Percentiles rank a stretch among this genome's conserved stretches.
Evolutionary conservation across 306 rosid genomes (phyloP).

Genomic region (Hippophae rhamnoides): DNA sequence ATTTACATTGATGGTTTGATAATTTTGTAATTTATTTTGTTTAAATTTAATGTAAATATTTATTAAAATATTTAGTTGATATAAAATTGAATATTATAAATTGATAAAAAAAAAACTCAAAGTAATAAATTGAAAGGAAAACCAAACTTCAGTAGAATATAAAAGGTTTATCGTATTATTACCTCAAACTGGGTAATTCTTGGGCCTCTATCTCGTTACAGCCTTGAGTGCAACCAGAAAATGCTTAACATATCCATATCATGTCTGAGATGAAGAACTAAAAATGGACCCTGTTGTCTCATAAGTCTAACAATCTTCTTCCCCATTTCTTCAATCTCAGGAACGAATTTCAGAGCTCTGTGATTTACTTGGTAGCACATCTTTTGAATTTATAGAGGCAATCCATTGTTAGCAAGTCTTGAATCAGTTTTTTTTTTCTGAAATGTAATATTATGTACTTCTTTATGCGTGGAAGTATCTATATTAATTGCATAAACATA

Average conservation of each 20-base stretch:
- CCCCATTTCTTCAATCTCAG: constrained; percentile 66
- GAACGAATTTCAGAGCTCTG: constrained; percentile 61
- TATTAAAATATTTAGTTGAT: no score
- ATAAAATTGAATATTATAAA: no score
- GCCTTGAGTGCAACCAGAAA: constrained; percentile 87
- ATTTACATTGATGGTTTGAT: no score
- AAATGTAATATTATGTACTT: constrained; percentile 68
- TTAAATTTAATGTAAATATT: no score
- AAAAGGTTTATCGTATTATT: neutral
- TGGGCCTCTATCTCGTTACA: constrained; percentile 61
- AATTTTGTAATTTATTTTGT: no score
- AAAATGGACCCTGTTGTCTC: constrained; percentile 61
- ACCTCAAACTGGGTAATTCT: constrained; percentile 85
- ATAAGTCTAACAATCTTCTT: constrained; percentile 61
- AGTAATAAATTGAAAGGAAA: neutral
- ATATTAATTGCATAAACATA: neutral
- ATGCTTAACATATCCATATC: constrained; percentile 92
- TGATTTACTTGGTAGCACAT: constrained; percentile 77
- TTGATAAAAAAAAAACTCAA: neutral
- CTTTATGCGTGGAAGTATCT: constrained; percentile 68
- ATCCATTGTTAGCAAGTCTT: constrained; percentile 69
- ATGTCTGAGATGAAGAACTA: constrained; percentile 85
- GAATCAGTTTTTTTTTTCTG: constrained; percentile 52
- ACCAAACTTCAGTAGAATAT: neutral
- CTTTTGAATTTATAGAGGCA: constrained; percentile 62